These are phyloP conservation scores for Colletotrichum sp. DNA, from an alignment of 2,329 filamentous ascomycete species.

Conservation along the genomic window DNA sequence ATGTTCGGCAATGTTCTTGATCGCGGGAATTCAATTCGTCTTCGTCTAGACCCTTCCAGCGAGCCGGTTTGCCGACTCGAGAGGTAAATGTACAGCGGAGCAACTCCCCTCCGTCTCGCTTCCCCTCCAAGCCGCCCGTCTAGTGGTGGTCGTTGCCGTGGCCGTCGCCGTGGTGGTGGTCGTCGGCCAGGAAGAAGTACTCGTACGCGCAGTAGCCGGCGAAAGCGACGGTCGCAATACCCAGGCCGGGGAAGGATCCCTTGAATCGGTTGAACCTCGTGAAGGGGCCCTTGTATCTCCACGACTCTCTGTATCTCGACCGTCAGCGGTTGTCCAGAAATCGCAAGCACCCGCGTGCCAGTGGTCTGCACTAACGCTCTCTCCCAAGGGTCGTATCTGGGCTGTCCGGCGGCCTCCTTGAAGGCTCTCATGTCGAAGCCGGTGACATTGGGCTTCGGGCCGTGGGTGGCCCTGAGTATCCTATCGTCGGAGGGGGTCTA, in stretches of 20 bases:
- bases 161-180: constrained; percentile 61
- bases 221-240: constrained; percentile 92
- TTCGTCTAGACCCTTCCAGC: constrained; percentile 16
- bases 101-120: constrained; percentile 13
- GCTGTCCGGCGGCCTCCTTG: constrained; percentile 70
- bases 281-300: constrained; percentile 92
- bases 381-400: constrained; percentile 72
- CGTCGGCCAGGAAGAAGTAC: constrained; percentile 81
- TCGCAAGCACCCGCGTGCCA: neutral
- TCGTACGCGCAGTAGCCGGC: constrained; percentile 89
- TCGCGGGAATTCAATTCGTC: constrained; percentile 4
- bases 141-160: constrained; percentile 66
- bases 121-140: constrained; percentile 24
- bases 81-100: constrained; percentile 43
- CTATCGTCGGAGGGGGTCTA: constrained; percentile 27
- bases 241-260: constrained; percentile 85
- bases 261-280: constrained; percentile 89
- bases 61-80: constrained; percentile 14
- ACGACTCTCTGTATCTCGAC: constrained; percentile 74
- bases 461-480: constrained; percentile 53
- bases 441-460: constrained; percentile 77
- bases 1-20: neutral
- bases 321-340: constrained; percentile 7
- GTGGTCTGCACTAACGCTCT: constrained; percentile 54
- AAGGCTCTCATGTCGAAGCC: constrained; percentile 90